A percentile compares a stretch with the other conserved stretches of the same genome.
Conservation (phyloP, 108 stramenopile species). For the Mayamaea pseudoterrestris region DNA sequence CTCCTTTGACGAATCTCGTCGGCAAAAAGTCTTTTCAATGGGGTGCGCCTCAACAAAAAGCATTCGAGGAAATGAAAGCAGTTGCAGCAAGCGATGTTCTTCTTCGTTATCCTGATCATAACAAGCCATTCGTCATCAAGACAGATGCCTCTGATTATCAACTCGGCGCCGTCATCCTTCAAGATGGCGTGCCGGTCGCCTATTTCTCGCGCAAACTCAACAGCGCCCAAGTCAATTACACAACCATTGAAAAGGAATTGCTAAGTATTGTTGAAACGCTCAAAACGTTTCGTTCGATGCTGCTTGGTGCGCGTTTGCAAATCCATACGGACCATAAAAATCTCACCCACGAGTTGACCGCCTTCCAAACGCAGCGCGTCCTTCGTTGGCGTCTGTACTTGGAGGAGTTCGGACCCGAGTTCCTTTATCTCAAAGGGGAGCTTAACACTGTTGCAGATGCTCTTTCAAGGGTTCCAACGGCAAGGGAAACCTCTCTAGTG, state of each 20-base stretch:
- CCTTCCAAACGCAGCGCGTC: slow-evolving; percentile 13
- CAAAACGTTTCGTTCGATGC: slow-evolving; percentile 29
- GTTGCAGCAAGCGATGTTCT: slow-evolving; percentile 15
- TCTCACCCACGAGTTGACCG: neutral
- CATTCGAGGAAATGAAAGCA: slow-evolving; percentile 27
- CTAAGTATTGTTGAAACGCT: slow-evolving; percentile 33
- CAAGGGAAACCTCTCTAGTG: neutral
- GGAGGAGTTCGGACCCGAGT: slow-evolving; percentile 24
- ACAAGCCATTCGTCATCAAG: slow-evolving; percentile 29
- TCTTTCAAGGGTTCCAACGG: neutral
- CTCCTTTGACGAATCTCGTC: slow-evolving; percentile 17
- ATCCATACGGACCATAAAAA: slow-evolving; percentile 20
- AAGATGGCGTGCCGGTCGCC: slow-evolving; percentile 26
- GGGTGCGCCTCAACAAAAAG: slow-evolving; percentile 17
- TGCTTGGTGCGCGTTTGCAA: slow-evolving; percentile 9
- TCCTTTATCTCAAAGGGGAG: slow-evolving; percentile 22
- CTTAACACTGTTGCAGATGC: slow-evolving; percentile 31
- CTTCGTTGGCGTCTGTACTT: slow-evolving; percentile 30
- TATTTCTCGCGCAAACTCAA: slow-evolving; percentile 25
- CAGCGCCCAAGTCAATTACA: slow-evolving; percentile 25
- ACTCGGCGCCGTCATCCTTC: slow-evolving; percentile 19
- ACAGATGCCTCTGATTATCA: slow-evolving; percentile 34
- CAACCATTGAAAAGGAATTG: slow-evolving; percentile 27
- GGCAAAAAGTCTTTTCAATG: slow-evolving; percentile 20
- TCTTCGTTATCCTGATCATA: slow-evolving; percentile 23